A percentile compares a stretch with the other conserved stretches of the same genome.
These are phyloP conservation scores for Cercophora newfieldiana DNA, from an alignment of 495 filamentous ascomycete species.

Conservation along the genomic window DNA sequence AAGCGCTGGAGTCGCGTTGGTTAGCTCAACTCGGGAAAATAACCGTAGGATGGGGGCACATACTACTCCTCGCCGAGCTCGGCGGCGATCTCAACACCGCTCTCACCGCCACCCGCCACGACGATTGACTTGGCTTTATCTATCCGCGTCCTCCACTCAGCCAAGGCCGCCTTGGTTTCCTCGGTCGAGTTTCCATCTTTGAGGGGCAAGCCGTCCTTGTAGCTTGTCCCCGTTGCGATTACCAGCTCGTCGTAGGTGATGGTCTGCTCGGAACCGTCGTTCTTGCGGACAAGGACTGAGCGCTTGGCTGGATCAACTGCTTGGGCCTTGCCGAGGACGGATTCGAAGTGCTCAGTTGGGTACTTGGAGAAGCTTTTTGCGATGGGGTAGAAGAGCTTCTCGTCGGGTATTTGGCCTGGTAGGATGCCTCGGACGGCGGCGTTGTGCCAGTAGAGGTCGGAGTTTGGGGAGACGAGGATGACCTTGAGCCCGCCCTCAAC, in stretches of 20 bases:
- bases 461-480: conserved; percentile 57
- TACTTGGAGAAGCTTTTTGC: conserved; percentile 53
- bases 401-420: conserved; percentile 37
- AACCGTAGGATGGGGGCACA: background rate
- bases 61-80: conserved; percentile 55
- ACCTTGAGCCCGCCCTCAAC: conserved; percentile 43
- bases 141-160: conserved; percentile 49
- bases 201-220: conserved; percentile 50
- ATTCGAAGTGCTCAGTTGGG: conserved; percentile 50
- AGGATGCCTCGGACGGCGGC: conserved; percentile 48
- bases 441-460: conserved; percentile 49
- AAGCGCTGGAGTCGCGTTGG: conserved; percentile 13
- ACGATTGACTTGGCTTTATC: conserved; percentile 58
- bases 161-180: conserved; percentile 44
- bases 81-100: conserved; percentile 64
- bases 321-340: conserved; percentile 56
- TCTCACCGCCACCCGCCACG: conserved; percentile 65
- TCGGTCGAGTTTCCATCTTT: conserved; percentile 46
- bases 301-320: conserved; percentile 48
- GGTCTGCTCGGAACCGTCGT: conserved; percentile 27
- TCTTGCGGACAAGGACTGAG: conserved; percentile 43
- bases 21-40: background rate
- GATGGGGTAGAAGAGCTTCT: conserved; percentile 50
- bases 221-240: conserved; percentile 54
- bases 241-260: conserved; percentile 57